Percentiles rank a stretch among this genome's conserved stretches.
These are phyloP conservation scores for Lentithecium fluviatile DNA, from an alignment of 495 filamentous ascomycete genomes.

Conservation along the genomic window DNA sequence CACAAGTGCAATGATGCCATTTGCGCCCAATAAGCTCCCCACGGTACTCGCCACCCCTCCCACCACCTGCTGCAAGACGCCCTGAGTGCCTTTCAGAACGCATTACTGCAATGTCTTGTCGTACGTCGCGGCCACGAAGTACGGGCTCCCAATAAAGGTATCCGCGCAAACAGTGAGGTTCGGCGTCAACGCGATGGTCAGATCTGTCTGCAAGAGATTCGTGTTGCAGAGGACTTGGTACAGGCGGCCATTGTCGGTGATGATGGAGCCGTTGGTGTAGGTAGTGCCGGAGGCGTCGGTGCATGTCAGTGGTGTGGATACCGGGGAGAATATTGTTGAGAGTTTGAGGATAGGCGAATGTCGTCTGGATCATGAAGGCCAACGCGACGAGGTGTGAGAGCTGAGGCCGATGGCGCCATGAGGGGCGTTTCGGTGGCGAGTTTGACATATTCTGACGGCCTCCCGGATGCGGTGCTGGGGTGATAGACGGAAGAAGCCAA, in stretches of 20 bases:
- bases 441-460: no score
- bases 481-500: no score
- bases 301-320: conserved; percentile 9
- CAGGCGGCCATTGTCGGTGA: neutral
- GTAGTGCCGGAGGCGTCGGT: conserved; percentile 1
- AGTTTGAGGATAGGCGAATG: conserved; percentile 4
- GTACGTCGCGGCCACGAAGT: conserved; percentile 10
- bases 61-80: neutral
- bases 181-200: neutral
- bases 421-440: neutral
- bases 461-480: no score
- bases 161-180: conserved; percentile 3
- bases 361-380: neutral
- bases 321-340: conserved; percentile 5
- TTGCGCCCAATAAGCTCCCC: no score
- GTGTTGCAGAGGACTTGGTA: conserved; percentile 9
- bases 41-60: no score
- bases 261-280: conserved; percentile 6
- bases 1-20: no score
- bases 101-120: conserved; percentile 2
- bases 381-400: neutral
- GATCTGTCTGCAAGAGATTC: conserved; percentile 2
- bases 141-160: neutral
- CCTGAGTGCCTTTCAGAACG: conserved; percentile 6
- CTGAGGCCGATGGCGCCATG: neutral